A percentile compares a stretch with the other conserved stretches of the same genome.
phyloP scores from a whole-genome alignment of 345 rosid species.

The Eucalyptus victrix region DNA sequence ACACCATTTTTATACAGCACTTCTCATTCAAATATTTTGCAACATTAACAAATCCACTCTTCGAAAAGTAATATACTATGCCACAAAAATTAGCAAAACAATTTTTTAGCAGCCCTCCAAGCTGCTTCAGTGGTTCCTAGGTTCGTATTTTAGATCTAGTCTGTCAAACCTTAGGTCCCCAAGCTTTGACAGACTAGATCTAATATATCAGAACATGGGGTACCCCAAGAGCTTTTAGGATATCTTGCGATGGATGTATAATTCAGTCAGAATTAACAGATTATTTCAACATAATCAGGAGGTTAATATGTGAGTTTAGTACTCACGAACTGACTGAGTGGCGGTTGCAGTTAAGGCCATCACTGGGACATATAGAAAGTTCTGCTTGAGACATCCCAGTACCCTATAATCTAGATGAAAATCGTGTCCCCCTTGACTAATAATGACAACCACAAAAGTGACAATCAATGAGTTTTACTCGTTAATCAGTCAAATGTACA shows the following conservation, averaged over 20 bases:
- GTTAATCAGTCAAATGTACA: not conserved
- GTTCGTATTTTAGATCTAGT: slow-evolving; percentile 77
- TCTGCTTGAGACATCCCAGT: slow-evolving; percentile 12
- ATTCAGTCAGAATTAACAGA: too few relatives aligned
- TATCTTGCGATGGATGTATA: slow-evolving; percentile 32
- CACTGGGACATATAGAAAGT: slow-evolving; percentile 28
- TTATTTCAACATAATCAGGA: too few relatives aligned
- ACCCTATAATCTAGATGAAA: slow-evolving; percentile 81
- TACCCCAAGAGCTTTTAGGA: slow-evolving; percentile 45
- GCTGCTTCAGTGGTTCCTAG: slow-evolving; percentile 69
- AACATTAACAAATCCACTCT: too few relatives aligned
- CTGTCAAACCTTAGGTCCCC: slow-evolving; percentile 57
- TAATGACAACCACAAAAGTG: not conserved
- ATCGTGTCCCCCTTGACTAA: slow-evolving; percentile 88
- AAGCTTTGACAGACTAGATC: too few relatives aligned
- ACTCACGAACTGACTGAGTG: slow-evolving; percentile 68
- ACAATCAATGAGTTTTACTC: not conserved
- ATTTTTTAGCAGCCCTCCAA: slow-evolving; percentile 31
- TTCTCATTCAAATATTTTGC: too few relatives aligned
- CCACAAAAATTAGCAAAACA: slow-evolving; percentile 61
- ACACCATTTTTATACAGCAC: too few relatives aligned
- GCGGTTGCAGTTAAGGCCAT: slow-evolving; percentile 93
- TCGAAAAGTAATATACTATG: slow-evolving; percentile 48
- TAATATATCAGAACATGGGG: not conserved
- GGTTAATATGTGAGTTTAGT: not conserved